Percentiles rank a stretch among this genome's conserved stretches.
Evolutionary conservation across 148 eudicot genomes (phyloP).

Genomic region (Silene conica): DNA sequence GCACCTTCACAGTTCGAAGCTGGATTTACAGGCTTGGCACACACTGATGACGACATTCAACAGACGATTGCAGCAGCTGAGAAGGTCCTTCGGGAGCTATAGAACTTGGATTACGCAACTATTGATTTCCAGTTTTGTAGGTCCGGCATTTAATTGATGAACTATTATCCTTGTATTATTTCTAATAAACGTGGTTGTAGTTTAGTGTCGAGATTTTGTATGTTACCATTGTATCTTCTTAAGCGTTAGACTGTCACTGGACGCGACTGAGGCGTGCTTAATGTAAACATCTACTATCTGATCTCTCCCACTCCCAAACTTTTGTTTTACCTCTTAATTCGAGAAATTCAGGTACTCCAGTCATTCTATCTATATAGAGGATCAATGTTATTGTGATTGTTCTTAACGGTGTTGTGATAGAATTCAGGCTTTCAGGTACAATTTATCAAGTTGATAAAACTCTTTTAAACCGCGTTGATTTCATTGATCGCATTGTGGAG

Average conservation of each 20-base stretch:
- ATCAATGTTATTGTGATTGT: neutral
- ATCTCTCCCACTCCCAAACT: too few species aligned
- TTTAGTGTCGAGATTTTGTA: neutral
- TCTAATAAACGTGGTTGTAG: slow-evolving; percentile 13
- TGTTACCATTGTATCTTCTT: neutral
- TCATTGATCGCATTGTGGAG: neutral
- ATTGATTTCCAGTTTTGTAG: slow-evolving; percentile 29
- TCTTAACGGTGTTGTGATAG: neutral
- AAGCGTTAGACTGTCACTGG: neutral
- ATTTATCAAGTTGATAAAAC: neutral
- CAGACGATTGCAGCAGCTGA: slow-evolving; percentile 78
- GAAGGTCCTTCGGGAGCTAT: slow-evolving; percentile 62
- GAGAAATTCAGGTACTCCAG: too few species aligned
- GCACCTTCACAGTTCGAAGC: slow-evolving; percentile 99
- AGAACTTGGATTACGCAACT: slow-evolving; percentile 3
- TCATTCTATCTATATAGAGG: too few species aligned
- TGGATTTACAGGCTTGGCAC: slow-evolving; percentile 87
- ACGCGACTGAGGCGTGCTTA: neutral
- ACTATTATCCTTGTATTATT: slow-evolving; percentile 5
- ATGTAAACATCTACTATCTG: too few species aligned
- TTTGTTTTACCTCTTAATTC: too few species aligned
- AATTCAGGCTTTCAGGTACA: neutral
- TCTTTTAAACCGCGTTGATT: neutral
- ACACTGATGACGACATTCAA: slow-evolving; percentile 70
- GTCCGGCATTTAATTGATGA: slow-evolving; percentile 13